Evolutionary conservation across 2,329 filamentous ascomycete species (phyloP).

Genomic region (Alternaria consortialis): DNA sequence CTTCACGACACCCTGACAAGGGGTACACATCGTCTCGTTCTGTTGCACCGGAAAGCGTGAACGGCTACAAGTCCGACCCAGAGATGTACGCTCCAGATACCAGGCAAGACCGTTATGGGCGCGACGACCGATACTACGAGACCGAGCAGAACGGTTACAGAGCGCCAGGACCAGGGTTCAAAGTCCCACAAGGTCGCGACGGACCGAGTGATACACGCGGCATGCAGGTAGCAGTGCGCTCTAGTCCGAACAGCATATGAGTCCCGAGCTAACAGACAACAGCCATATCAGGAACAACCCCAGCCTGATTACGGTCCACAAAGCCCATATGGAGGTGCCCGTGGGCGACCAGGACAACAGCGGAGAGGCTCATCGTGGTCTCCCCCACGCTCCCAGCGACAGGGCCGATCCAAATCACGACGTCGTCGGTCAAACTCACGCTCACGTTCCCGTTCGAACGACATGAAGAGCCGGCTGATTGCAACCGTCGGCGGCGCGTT

Average conservation of each 20-base stretch:
- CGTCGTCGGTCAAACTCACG: slow-evolving; percentile 30
- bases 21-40: slow-evolving; percentile 11
- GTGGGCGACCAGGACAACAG: slow-evolving; percentile 27
- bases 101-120: slow-evolving; percentile 22
- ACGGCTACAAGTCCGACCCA: slow-evolving; percentile 7
- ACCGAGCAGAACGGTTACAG: slow-evolving; percentile 27
- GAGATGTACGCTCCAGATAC: slow-evolving; percentile 33
- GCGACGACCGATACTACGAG: slow-evolving; percentile 25
- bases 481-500: slow-evolving; percentile 46
- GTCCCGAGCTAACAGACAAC: slow-evolving; percentile 6
- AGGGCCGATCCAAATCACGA: slow-evolving; percentile 20
- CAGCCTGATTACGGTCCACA: slow-evolving; percentile 15
- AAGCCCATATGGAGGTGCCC: not conserved
- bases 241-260: not conserved
- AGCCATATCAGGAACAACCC: slow-evolving; percentile 9
- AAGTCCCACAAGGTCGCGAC: slow-evolving; percentile 23
- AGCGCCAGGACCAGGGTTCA: slow-evolving; percentile 23
- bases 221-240: slow-evolving; percentile 30
- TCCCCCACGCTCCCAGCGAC: slow-evolving; percentile 32
- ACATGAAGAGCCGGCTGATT: slow-evolving; percentile 33
- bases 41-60: not conserved
- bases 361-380: slow-evolving; percentile 42
- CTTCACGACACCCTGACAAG: slow-evolving; percentile 14
- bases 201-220: slow-evolving; percentile 19
- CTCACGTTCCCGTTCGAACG: slow-evolving; percentile 35